Percentiles rank a stretch among this genome's conserved stretches.
These are phyloP conservation scores for Dendryphion nanum DNA, from an alignment of 2,329 filamentous ascomycete species.

Conservation along the genomic window DNA sequence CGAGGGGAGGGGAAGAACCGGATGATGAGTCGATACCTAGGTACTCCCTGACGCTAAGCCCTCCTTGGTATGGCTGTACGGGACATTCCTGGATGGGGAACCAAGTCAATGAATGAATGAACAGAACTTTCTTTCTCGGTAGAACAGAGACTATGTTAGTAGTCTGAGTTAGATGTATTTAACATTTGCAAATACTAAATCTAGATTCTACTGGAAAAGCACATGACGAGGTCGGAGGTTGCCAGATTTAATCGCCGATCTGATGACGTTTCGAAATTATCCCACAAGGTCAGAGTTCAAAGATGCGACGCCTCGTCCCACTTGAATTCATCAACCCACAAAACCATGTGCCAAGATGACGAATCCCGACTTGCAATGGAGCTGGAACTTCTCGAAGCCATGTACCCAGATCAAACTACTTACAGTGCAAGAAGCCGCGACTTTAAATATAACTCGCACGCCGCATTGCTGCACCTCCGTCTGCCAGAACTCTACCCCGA, in stretches of 20 bases:
- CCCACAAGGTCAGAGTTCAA: too few species aligned
- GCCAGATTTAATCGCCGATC: background rate
- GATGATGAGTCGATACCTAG: background rate
- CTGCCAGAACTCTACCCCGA: slow-evolving; percentile 42
- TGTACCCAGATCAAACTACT: slow-evolving; percentile 44
- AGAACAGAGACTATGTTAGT: too few species aligned
- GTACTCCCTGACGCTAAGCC: background rate
- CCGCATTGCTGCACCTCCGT: slow-evolving; percentile 35
- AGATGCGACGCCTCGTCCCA: background rate
- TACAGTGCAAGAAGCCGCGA: slow-evolving; percentile 36
- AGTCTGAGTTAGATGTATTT: too few species aligned
- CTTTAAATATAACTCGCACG: slow-evolving; percentile 33
- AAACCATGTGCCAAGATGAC: slow-evolving; percentile 5
- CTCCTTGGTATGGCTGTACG: background rate
- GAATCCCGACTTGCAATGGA: slow-evolving; percentile 33
- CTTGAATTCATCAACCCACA: background rate
- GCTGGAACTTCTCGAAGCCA: slow-evolving; percentile 43
- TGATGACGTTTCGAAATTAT: too few species aligned
- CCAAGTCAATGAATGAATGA: too few species aligned
- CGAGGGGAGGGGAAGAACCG: background rate
- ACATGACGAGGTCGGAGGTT: background rate
- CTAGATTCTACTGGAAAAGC: background rate
- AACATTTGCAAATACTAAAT: background rate
- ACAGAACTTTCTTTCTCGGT: too few species aligned
- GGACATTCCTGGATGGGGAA: too few species aligned